Evolutionary conservation across 2,329 filamentous ascomycete genomes (phyloP).

Genomic region (Arthrobotrys pseudoclavata): DNA sequence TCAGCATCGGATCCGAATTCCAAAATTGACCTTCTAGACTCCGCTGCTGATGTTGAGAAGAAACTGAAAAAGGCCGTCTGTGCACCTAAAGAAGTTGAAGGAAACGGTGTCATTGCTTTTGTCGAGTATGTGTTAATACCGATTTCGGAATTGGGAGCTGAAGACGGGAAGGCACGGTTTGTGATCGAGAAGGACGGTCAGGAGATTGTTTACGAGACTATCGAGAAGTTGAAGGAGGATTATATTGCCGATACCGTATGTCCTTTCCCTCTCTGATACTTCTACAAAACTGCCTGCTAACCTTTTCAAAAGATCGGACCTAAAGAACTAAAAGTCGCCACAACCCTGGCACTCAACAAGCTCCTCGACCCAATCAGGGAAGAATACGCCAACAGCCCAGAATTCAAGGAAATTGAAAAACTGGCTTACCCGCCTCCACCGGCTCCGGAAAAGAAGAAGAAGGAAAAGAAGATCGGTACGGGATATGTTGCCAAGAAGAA

Average conservation of each 20-base stretch:
- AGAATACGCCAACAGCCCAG: slow-evolving; percentile 77
- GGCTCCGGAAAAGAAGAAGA: slow-evolving; percentile 76
- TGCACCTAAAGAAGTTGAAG: slow-evolving; percentile 80
- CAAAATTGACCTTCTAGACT: slow-evolving; percentile 94
- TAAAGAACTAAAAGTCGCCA: slow-evolving; percentile 87
- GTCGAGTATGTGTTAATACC: slow-evolving; percentile 89
- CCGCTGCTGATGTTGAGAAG: slow-evolving; percentile 79
- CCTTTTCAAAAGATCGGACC: slow-evolving; percentile 77
- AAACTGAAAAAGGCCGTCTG: slow-evolving; percentile 90
- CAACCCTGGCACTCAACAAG: slow-evolving; percentile 78
- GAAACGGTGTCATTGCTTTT: slow-evolving; percentile 88
- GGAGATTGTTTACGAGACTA: slow-evolving; percentile 75
- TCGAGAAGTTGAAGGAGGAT: slow-evolving; percentile 81
- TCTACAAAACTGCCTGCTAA: slow-evolving; percentile 28
- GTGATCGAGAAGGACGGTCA: slow-evolving; percentile 62
- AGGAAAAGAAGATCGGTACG: slow-evolving; percentile 74
- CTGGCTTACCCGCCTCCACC: slow-evolving; percentile 84
- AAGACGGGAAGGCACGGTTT: slow-evolving; percentile 66
- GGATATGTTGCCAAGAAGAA: slow-evolving; percentile 63
- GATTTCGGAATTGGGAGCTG: slow-evolving; percentile 74
- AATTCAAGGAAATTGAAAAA: slow-evolving; percentile 83
- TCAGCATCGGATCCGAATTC: slow-evolving; percentile 71
- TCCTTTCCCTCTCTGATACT: neutral
- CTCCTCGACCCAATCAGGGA: slow-evolving; percentile 83
- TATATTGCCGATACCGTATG: slow-evolving; percentile 82